These are phyloP conservation scores for Hygrophoropsis aurantiaca DNA, from an alignment of 768 basidiomycete genomes.

Conservation along the genomic window DNA sequence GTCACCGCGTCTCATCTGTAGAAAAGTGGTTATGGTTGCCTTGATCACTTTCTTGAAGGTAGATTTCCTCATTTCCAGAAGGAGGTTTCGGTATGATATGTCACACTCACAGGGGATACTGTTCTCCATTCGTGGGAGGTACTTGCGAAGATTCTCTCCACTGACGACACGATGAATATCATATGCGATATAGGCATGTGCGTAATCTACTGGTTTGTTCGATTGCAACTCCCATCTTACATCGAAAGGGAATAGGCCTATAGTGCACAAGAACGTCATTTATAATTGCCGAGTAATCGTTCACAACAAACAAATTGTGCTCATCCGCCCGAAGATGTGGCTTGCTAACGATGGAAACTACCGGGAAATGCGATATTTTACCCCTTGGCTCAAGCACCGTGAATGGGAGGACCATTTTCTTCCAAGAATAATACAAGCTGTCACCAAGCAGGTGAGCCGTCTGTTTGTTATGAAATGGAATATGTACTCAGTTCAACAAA, in stretches of 20 bases:
- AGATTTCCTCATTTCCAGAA: not conserved
- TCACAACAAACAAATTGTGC: constrained; percentile 79
- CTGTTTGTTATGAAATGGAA: not conserved
- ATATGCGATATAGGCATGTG: constrained; percentile 97
- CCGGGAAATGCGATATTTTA: constrained; percentile 85
- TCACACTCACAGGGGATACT: constrained; percentile 73
- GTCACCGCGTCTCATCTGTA: not conserved
- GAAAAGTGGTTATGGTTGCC: constrained; percentile 89
- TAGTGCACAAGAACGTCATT: constrained; percentile 96
- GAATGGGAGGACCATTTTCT: constrained; percentile 91
- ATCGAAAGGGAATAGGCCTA: constrained; percentile 61
- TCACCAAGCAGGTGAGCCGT: constrained; percentile 78
- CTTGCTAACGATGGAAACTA: constrained; percentile 98
- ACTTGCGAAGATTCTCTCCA: constrained; percentile 83
- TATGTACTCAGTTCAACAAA: constrained; percentile 25
- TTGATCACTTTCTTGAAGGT: constrained; percentile 98
- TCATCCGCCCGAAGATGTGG: constrained; percentile 99
- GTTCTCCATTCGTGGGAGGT: constrained; percentile 98
- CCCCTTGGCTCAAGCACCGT: constrained; percentile 90
- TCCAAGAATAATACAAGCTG: constrained; percentile 82
- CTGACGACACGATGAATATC: constrained; percentile 79
- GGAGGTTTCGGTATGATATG: not conserved
- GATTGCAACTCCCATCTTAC: not conserved
- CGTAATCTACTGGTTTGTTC: constrained; percentile 21
- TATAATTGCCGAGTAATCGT: constrained; percentile 96